Percentiles rank a stretch among this genome's conserved stretches.
Conservation (phyloP, 2,329 filamentous ascomycete genomes). For the Lecanicillium sp. region DNA sequence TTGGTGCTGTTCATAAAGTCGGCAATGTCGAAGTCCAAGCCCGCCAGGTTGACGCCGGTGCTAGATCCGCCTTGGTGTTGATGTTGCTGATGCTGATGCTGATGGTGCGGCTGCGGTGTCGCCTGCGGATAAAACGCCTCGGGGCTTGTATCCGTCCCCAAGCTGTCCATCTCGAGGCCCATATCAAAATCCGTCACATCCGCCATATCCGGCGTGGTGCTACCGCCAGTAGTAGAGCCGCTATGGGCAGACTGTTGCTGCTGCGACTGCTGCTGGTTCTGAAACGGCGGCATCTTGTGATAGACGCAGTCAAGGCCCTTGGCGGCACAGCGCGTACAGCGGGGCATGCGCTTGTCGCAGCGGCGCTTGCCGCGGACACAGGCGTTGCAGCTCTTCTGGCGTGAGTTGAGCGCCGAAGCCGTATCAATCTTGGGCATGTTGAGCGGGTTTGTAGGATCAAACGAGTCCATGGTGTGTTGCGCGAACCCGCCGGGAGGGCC, state of each 20-base stretch:
- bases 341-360: conserved; percentile 36
- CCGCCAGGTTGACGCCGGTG: neutral
- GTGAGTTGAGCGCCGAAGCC: conserved; percentile 29
- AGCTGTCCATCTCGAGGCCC: conserved; percentile 25
- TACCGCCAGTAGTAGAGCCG: conserved; percentile 4
- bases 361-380: conserved; percentile 39
- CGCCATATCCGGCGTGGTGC: conserved; percentile 10
- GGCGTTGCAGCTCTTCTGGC: conserved; percentile 41
- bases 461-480: conserved; percentile 4
- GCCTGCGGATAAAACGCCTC: conserved; percentile 12
- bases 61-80: conserved; percentile 3
- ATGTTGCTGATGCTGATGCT: conserved; percentile 1
- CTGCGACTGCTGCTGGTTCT: conserved; percentile 4
- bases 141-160: conserved; percentile 22
- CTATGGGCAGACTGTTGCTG: conserved; percentile 4
- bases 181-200: conserved; percentile 27
- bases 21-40: conserved; percentile 7
- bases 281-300: conserved; percentile 23
- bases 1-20: conserved; percentile 8
- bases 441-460: conserved; percentile 11
- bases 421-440: conserved; percentile 17
- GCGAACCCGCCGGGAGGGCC: no score
- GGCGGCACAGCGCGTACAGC: conserved; percentile 33
- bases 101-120: conserved; percentile 10
- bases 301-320: conserved; percentile 35